Evolutionary conservation across 495 filamentous ascomycete genomes (phyloP), one percentile per base, ranked within the genome.

Genomic region (Astrocystis sublimbata): DNA sequence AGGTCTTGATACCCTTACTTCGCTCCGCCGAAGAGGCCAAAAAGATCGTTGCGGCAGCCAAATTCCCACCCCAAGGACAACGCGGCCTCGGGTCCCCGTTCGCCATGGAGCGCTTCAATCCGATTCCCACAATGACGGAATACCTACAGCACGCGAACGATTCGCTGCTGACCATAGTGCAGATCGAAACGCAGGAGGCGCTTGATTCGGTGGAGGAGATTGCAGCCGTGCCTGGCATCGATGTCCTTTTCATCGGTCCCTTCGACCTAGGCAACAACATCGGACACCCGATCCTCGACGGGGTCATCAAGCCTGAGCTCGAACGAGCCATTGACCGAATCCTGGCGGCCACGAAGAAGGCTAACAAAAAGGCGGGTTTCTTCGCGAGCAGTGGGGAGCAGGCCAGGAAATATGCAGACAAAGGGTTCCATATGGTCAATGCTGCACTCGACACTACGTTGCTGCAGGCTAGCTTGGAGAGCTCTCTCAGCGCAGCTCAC

Each of bases 101-200:
- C 60, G 77, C 85, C 0, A 84, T 88, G 76, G 85, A 86, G 60
- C 81, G 78, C 46, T 92, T 92, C 67, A 68, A 73, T 45, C 79
- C 85, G 1, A 72, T 72, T 1, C 75, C 82, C 15, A 80, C 80
- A 4, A 65, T 79, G 60, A 80, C 80, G 2, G 85, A 89, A 41
- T 96, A 96, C 64, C 79, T 92, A 24, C 82, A 88, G 63, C 83
- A 92, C 60, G 89, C 90, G 26, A 93, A 93, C 73, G 82, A 84
- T 9, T 79, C 81, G 38, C 75, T 93, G 12, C 70, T 92, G 33
- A 89, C 88, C 21, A 87, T 91, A 67, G 83, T 92, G 30, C 91
- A 94, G 77, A 92, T 94, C 58, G 91, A 96, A 74, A 94, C 91
- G 0, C 79, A 78, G 62, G 87, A 87, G 65, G 90, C 89, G 0